These are phyloP conservation scores for Cardiospermum halicacabum DNA, from an alignment of 345 rosid genomes.

Conservation along the genomic window DNA sequence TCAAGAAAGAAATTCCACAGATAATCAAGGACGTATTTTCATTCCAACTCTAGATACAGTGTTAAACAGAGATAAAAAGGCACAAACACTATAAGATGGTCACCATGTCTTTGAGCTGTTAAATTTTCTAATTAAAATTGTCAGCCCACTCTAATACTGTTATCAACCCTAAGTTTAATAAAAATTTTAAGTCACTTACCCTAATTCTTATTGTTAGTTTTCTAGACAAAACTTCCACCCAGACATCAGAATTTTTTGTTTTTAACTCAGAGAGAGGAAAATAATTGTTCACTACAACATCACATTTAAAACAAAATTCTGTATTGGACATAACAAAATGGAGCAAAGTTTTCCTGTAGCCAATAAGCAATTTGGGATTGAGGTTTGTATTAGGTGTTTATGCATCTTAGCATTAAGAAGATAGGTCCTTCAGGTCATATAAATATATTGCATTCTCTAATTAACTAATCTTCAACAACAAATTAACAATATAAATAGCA, in stretches of 20 bases:
- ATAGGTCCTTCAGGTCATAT: not conserved
- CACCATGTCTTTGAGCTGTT: not conserved
- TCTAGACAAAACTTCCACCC: not conserved
- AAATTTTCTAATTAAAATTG: not conserved
- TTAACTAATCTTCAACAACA: not conserved
- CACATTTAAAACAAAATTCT: too few relatives aligned
- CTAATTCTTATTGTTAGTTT: not conserved
- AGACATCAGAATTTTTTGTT: not conserved
- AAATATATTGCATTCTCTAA: conserved; percentile 2
- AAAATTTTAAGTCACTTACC: not conserved
- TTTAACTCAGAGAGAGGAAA: not conserved
- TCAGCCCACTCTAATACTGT: not conserved
- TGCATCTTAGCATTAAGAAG: not conserved
- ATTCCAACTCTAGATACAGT: not conserved
- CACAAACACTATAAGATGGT: not conserved
- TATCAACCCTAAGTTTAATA: not conserved
- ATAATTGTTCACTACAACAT: too few relatives aligned
- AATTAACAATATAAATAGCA: not conserved
- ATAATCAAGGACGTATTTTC: not conserved
- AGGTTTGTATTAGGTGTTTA: not conserved
- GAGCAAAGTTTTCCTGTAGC: too few relatives aligned
- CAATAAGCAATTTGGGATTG: too few relatives aligned
- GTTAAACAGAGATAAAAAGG: not conserved
- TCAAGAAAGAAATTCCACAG: not conserved
- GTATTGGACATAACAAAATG: too few relatives aligned